phyloP scores from a whole-genome alignment of 2,329 filamentous ascomycete species.

The Plenodomus lindquistii region DNA sequence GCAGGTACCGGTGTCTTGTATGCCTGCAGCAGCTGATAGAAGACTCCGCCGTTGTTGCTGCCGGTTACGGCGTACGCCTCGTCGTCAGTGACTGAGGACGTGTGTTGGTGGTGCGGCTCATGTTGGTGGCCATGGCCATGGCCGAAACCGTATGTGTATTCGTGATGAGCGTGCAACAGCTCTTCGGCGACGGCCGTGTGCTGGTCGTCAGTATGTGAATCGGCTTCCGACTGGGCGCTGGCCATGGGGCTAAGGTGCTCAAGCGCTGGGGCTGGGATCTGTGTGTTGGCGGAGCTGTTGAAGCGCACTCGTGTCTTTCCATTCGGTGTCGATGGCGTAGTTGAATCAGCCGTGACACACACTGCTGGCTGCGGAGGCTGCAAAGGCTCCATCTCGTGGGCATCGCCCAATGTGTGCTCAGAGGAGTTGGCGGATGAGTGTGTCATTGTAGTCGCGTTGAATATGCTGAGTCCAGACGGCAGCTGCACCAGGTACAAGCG shows the following conservation, averaged over 20 bases:
- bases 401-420: conserved; percentile 12
- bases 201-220: conserved; percentile 13
- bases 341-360: conserved; percentile 12
- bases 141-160: background rate
- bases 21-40: conserved; percentile 38
- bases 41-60: conserved; percentile 34
- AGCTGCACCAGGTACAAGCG: background rate
- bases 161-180: conserved; percentile 24
- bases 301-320: conserved; percentile 29
- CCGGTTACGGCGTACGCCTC: conserved; percentile 31
- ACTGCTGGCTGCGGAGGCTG: conserved; percentile 6
- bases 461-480: background rate
- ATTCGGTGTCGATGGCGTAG: conserved; percentile 5
- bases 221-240: conserved; percentile 17
- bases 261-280: conserved; percentile 12
- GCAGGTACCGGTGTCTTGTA: conserved; percentile 29
- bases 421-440: conserved; percentile 16
- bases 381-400: conserved; percentile 11
- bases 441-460: conserved; percentile 15
- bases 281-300: conserved; percentile 31
- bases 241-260: conserved; percentile 10
- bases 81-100: conserved; percentile 3
- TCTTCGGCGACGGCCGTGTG: conserved; percentile 26
- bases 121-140: background rate
- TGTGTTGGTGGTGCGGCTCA: background rate